phyloP scores from a whole-genome alignment of 768 basidiomycete genomes.

The Lactarius sanguifluus region DNA sequence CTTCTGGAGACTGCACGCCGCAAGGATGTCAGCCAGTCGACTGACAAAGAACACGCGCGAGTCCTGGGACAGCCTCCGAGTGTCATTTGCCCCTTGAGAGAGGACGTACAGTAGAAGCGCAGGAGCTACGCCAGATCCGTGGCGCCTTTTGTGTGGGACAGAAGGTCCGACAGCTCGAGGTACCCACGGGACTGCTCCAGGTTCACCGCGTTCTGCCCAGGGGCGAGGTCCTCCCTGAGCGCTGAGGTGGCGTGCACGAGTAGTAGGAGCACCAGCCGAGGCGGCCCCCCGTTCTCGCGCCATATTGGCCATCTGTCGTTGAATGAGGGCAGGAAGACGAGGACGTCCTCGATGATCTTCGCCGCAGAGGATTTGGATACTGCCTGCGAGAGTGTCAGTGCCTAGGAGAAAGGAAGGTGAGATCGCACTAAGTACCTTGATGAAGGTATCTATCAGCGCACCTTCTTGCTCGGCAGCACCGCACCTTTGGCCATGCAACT shows the following conservation, averaged over 20 bases:
- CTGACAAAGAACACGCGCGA: constrained; percentile 49
- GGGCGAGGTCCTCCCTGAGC: constrained; percentile 36
- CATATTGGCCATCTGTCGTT: constrained; percentile 1
- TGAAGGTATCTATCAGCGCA: constrained; percentile 47
- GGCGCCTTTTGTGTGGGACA: constrained; percentile 44
- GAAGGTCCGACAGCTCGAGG: constrained; percentile 46
- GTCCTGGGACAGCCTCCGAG: constrained; percentile 45
- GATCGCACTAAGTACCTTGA: constrained; percentile 41
- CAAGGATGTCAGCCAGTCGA: constrained; percentile 46
- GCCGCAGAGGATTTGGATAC: constrained; percentile 47
- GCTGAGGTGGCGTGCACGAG: constrained; percentile 39
- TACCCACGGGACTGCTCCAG: constrained; percentile 44
- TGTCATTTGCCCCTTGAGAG: constrained; percentile 45
- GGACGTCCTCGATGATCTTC: constrained; percentile 51
- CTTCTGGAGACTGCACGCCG: constrained; percentile 39
- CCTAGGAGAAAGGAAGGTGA: not conserved
- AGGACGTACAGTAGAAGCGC: constrained; percentile 49
- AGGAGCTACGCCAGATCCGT: constrained; percentile 49
- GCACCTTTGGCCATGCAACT: constrained; percentile 43
- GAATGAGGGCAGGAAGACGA: constrained; percentile 52
- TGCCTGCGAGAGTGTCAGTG: constrained; percentile 41
- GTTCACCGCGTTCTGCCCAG: constrained; percentile 34
- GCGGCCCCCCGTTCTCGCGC: constrained; percentile 38
- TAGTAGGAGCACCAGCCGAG: constrained; percentile 44
- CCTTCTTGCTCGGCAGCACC: constrained; percentile 49